Percentiles rank a stretch among this genome's conserved stretches.
Evolutionary conservation across 2,329 filamentous ascomycete species (phyloP).

Genomic region (Aspergillus neoniger): DNA sequence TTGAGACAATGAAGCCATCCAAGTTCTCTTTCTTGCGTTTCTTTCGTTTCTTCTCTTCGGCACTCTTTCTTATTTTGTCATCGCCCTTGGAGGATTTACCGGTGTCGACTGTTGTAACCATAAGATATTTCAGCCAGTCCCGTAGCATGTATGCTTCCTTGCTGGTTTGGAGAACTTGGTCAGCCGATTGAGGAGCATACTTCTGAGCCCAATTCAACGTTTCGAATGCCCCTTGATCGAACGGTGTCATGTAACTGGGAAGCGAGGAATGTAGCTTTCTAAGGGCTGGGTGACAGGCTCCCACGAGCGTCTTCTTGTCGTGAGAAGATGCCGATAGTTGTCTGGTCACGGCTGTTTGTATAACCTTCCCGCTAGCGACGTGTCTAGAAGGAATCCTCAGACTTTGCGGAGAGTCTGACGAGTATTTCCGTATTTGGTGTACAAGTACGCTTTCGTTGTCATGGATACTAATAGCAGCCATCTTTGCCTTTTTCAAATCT

Average conservation of each 20-base stretch:
- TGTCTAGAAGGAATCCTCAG: slow-evolving; percentile 34
- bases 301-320: slow-evolving; percentile 9
- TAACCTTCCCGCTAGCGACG: slow-evolving; percentile 31
- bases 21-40: slow-evolving; percentile 72
- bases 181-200: slow-evolving; percentile 71
- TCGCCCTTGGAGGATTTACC: slow-evolving; percentile 43
- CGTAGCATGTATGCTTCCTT: slow-evolving; percentile 70
- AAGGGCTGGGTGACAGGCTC: slow-evolving; percentile 59
- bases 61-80: slow-evolving; percentile 26
- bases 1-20: slow-evolving; percentile 77
- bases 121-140: slow-evolving; percentile 78
- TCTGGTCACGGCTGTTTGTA: slow-evolving; percentile 31
- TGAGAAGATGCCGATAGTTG: slow-evolving; percentile 29
- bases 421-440: neutral
- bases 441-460: slow-evolving; percentile 37
- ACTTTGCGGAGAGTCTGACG: neutral
- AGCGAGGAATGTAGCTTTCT: slow-evolving; percentile 62
- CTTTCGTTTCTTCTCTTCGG: slow-evolving; percentile 48
- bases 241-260: slow-evolving; percentile 67
- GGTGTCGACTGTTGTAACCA: slow-evolving; percentile 73
- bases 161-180: slow-evolving; percentile 73
- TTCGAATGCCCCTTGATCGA: slow-evolving; percentile 78
- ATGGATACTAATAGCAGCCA: slow-evolving; percentile 33
- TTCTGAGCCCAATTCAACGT: slow-evolving; percentile 75
- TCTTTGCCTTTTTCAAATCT: slow-evolving; percentile 43